Conservation (phyloP, 2,329 filamentous ascomycete genomes). For the Colletotrichum tropicale region DNA sequence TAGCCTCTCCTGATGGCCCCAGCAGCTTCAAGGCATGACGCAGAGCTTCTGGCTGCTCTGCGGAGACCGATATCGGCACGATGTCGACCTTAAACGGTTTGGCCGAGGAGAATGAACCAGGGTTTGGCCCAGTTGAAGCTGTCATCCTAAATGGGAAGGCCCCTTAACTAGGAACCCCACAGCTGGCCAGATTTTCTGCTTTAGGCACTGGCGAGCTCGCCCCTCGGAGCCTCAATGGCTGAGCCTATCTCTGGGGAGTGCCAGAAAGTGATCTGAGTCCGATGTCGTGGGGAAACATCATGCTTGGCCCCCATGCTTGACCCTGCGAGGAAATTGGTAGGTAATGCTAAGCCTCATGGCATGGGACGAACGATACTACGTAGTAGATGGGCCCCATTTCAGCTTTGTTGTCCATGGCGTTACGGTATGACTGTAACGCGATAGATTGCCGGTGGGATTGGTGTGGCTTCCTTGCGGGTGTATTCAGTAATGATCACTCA, state of each 20-base stretch:
- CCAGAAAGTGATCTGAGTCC: neutral
- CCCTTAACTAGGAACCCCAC: neutral
- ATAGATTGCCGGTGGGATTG: neutral
- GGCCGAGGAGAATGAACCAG: neutral
- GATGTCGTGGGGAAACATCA: neutral
- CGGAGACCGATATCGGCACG: neutral
- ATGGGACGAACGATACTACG: neutral
- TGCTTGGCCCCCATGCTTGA: neutral
- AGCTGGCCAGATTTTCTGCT: neutral
- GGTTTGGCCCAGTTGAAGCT: neutral
- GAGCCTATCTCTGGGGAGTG: neutral
- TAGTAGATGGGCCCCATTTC: neutral
- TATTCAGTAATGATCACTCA: neutral
- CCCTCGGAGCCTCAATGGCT: neutral
- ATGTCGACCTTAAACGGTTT: neutral
- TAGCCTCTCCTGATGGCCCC: neutral
- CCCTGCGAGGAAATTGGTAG: neutral
- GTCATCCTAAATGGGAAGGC: neutral
- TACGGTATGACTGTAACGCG: neutral
- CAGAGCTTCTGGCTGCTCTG: neutral
- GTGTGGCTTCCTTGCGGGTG: neutral
- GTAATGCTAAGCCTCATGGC: neutral
- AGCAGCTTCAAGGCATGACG: neutral
- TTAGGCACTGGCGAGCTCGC: neutral
- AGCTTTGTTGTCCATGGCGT: neutral